These are phyloP conservation scores for Podaxis mareebaensis DNA, from an alignment of 768 basidiomycete species.

Conservation along the genomic window DNA sequence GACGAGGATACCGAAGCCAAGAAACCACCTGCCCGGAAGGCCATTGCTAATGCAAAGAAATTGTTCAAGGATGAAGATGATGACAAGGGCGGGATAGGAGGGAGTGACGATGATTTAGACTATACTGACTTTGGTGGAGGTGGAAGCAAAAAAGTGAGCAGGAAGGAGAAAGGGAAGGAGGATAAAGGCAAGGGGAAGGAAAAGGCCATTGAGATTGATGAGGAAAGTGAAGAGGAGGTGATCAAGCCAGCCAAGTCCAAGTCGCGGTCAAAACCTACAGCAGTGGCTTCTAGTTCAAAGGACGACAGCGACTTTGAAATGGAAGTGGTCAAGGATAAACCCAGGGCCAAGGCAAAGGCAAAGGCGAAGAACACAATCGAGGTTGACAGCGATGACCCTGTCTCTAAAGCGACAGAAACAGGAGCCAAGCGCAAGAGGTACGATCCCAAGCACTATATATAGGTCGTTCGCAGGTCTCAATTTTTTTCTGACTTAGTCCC, in stretches of 20 bases:
- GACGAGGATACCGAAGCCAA: conserved; percentile 20
- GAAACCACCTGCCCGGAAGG: conserved; percentile 21
- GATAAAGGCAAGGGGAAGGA: conserved; percentile 21
- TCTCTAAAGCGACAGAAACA: conserved; percentile 16
- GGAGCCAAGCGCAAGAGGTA: conserved; percentile 73
- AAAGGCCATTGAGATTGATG: conserved; percentile 23
- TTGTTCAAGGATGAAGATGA: conserved; percentile 17
- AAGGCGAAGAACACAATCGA: conserved; percentile 18
- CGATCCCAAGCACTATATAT: conserved; percentile 34
- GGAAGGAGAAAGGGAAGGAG: not conserved
- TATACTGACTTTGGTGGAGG: conserved; percentile 4
- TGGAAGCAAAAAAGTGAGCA: not conserved
- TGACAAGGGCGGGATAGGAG: conserved; percentile 6
- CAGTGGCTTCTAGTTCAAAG: not conserved
- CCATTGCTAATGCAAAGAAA: conserved; percentile 22
- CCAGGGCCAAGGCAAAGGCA: conserved; percentile 10
- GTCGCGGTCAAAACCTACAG: conserved; percentile 4
- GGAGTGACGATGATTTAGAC: conserved; percentile 8
- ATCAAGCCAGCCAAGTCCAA: conserved; percentile 14
- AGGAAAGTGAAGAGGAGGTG: conserved; percentile 16
- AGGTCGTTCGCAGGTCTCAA: not conserved
- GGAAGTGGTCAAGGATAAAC: not conserved
- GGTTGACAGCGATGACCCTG: conserved; percentile 19
- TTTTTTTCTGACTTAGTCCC: conserved; percentile 5
- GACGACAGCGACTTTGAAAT: conserved; percentile 11